These are phyloP conservation scores for Lophiotrema nucula DNA, from an alignment of 495 filamentous ascomycete species.

Conservation along the genomic window DNA sequence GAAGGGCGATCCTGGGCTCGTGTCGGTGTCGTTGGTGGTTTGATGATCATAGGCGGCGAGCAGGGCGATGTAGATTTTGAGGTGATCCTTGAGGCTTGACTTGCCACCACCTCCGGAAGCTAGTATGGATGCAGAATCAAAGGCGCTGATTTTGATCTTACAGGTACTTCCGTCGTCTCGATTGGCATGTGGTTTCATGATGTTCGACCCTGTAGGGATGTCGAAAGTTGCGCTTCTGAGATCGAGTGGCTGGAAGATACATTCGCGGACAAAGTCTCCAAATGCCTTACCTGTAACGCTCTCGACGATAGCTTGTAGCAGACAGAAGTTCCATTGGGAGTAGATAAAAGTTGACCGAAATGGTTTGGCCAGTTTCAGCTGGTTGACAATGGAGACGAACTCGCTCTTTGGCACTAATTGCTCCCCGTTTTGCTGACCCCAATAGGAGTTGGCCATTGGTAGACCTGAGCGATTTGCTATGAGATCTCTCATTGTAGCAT, in stretches of 20 bases:
- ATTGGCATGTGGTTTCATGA: neutral
- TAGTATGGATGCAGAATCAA: neutral
- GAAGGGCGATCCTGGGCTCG: slow-evolving; percentile 10
- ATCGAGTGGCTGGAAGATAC: slow-evolving; percentile 5
- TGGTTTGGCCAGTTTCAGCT: neutral
- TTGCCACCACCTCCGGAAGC: slow-evolving; percentile 6
- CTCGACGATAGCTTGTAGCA: slow-evolving; percentile 12
- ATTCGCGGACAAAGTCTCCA: slow-evolving; percentile 3
- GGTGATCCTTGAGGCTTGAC: slow-evolving; percentile 2
- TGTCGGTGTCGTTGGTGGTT: neutral
- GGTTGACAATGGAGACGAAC: neutral
- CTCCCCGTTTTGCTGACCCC: slow-evolving; percentile 16
- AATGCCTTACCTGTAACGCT: slow-evolving; percentile 8
- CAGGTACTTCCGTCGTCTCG: neutral
- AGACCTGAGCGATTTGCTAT: slow-evolving; percentile 4
- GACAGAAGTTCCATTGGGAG: slow-evolving; percentile 18
- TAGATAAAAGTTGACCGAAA: slow-evolving; percentile 16
- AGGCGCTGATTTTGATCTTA: neutral
- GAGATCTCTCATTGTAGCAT: slow-evolving; percentile 7
- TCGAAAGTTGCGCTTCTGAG: slow-evolving; percentile 11
- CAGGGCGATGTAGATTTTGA: slow-evolving; percentile 6
- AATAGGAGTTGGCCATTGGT: slow-evolving; percentile 8
- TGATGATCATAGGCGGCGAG: slow-evolving; percentile 10
- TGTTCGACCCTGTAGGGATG: neutral
- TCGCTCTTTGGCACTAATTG: neutral